Base-by-base conservation (phyloP, 2,329 filamentous ascomycete genomes). In the Chrysoporthe deuterocubensis region DNA sequence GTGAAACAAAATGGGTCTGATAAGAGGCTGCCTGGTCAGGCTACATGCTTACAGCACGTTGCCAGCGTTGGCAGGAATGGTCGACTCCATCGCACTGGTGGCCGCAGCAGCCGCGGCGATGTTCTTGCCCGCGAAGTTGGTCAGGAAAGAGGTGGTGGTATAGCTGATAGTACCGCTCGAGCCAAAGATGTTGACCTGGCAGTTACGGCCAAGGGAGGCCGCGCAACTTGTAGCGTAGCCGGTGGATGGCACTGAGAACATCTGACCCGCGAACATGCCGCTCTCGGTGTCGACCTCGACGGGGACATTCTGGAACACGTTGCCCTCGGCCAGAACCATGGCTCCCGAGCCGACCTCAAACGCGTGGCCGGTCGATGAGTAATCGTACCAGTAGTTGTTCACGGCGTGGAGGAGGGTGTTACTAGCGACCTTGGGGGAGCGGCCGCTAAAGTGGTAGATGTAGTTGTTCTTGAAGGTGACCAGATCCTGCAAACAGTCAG, bases 381-480 rank as follows among this genome's bases (percentile, higher is more conserved):
- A 84, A 73, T 83, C 80, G 74, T 85, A 81, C 79, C 81, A 88
- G 82, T 85, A 87, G 82, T 89, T 89, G 84, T 88, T 89, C 75
- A 87, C 84, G 57, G 84, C 84, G 77, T 89, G 87, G 65, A 89
- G 77, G 18, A 81, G 78, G 63, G 87, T 81, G 66, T 86, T 86
- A 75, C 85, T 85, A 26, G 80, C 81, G 32, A 89, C 79, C 80
- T 89, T 88, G 72, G 86, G 87, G 18, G 79, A 78, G 65, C 87
- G 85, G 67, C 87, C 87, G n/a, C 81, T 83, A 57, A 83, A 84
- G 76, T 87, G 81, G 81, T 88, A 84, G 74, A 89, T 79, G 79
- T 88, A 88, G 82, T 89, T 89, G 72, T 81, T 80, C 80, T 87
- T 85, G 75, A 89, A 74, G 71, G 87, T 89, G 73, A 89, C 79